These are phyloP conservation scores for Polytrichum commune DNA, from an alignment of 225 moss, liverwort and hornwort genomes.

Conservation along the genomic window DNA sequence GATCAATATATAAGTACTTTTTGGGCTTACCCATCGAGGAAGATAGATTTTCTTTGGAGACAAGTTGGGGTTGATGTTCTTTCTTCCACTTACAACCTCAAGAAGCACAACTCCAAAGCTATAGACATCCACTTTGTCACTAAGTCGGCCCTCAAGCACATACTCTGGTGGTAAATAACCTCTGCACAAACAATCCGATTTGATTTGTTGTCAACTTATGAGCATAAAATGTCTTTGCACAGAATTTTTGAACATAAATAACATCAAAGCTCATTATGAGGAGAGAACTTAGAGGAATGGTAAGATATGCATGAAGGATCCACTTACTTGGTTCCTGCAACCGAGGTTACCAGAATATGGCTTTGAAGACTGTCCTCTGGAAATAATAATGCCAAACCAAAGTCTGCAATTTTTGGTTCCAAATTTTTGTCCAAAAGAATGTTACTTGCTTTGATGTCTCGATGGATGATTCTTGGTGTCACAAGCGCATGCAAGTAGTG, in stretches of 20 bases:
- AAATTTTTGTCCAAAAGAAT: background rate
- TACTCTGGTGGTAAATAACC: conserved; percentile 56
- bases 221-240: background rate
- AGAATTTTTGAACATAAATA: background rate
- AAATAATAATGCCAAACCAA: conserved; percentile 39
- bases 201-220: background rate
- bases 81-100: conserved; percentile 45
- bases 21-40: conserved; percentile 33
- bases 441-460: background rate
- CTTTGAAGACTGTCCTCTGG: conserved; percentile 15
- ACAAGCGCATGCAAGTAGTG: background rate
- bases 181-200: background rate
- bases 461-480: background rate
- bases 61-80: conserved; percentile 29
- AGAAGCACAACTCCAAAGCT: conserved; percentile 51
- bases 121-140: conserved; percentile 59
- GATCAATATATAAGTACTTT: too few species aligned
- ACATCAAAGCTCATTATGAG: background rate
- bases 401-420: conserved; percentile 41
- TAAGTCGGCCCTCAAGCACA: conserved; percentile 40
- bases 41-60: conserved; percentile 37
- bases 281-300: background rate
- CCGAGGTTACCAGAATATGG: conserved; percentile 20
- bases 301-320: background rate
- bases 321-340: conserved; percentile 30